Evolutionary conservation across 805 yeast genomes (phyloP).

Genomic region (Candida maesae): DNA sequence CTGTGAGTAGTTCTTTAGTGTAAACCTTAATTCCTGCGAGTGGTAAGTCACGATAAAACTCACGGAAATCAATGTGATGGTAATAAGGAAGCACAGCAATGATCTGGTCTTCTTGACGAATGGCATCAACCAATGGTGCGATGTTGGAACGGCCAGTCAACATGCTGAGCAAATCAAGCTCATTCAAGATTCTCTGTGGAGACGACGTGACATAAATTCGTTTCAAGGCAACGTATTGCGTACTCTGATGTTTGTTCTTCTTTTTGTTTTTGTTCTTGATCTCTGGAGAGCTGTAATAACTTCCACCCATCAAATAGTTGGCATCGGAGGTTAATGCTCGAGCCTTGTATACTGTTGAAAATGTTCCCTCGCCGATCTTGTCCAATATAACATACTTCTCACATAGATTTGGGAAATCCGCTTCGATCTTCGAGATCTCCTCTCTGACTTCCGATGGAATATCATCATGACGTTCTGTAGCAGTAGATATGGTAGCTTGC

Average conservation of each 20-base stretch:
- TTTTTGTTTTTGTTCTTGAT: constrained; percentile 23
- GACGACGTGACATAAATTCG: constrained; percentile 94
- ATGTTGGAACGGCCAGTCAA: constrained; percentile 68
- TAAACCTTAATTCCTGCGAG: constrained; percentile 76
- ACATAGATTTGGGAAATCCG: constrained; percentile 49
- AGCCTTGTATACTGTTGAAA: constrained; percentile 81
- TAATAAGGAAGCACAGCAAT: constrained; percentile 89
- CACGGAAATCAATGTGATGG: constrained; percentile 86
- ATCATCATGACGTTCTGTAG: constrained; percentile 39
- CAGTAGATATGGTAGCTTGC: background rate
- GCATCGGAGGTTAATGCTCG: constrained; percentile 38
- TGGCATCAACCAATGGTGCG: constrained; percentile 86
- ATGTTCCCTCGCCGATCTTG: constrained; percentile 81
- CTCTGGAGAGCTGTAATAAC: constrained; percentile 31
- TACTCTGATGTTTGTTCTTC: constrained; percentile 14
- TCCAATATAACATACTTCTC: constrained; percentile 32
- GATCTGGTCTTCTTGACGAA: constrained; percentile 87
- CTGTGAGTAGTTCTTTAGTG: constrained; percentile 73
- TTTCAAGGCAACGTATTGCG: constrained; percentile 73
- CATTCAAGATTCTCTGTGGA: constrained; percentile 87
- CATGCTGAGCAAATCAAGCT: constrained; percentile 69
- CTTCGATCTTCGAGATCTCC: constrained; percentile 53
- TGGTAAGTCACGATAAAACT: constrained; percentile 77
- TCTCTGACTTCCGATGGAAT: constrained; percentile 50
- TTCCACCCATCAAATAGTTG: constrained; percentile 32